These are phyloP conservation scores for Sclerotinia glacialis DNA, from an alignment of 2,329 filamentous ascomycete genomes.

Conservation along the genomic window DNA sequence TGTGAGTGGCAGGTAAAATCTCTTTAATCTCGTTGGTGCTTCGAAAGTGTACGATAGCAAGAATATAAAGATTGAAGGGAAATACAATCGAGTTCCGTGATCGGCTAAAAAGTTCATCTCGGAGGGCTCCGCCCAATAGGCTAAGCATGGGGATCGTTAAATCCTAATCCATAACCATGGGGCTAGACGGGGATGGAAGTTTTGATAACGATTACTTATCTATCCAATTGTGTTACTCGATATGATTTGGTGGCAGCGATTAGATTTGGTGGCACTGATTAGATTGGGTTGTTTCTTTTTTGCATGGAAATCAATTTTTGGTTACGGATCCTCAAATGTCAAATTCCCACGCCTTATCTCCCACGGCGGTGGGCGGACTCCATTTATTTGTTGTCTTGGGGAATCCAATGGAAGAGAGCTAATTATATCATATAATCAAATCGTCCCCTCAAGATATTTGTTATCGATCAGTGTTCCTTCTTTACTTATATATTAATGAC, in stretches of 20 bases:
- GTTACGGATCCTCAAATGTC: not conserved
- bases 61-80: not conserved
- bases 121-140: constrained; percentile 7
- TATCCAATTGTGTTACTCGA: constrained; percentile 14
- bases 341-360: not conserved
- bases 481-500: not conserved
- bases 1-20: not conserved
- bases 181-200: not conserved
- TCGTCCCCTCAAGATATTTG: not conserved
- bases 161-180: not conserved
- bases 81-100: constrained; percentile 3
- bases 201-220: constrained; percentile 9
- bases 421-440: not conserved
- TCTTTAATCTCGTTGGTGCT: not conserved
- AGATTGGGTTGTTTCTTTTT: too few species aligned
- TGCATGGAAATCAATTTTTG: not conserved
- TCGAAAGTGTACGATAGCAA: constrained; percentile 5
- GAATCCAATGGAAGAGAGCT: not conserved
- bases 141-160: constrained; percentile 8
- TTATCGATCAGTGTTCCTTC: not conserved
- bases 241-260: not conserved
- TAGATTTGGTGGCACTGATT: too few species aligned
- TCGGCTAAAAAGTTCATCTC: constrained; percentile 9
- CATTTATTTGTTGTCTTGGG: constrained; percentile 1
- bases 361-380: not conserved